Evolutionary conservation across 805 yeast genomes (phyloP).

Genomic region (Ogataea nonfermentans): DNA sequence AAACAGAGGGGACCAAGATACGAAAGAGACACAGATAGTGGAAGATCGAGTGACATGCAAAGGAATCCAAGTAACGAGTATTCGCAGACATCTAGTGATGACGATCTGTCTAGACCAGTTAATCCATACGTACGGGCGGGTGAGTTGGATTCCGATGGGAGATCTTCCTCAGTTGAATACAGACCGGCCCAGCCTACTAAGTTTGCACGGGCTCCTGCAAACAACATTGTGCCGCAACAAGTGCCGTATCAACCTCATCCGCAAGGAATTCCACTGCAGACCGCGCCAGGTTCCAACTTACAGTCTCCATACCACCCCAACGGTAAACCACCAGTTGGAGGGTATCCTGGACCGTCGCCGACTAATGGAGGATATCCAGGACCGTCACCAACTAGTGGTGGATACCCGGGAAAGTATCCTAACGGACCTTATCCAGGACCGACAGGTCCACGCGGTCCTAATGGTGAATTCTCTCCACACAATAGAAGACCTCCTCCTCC

Average conservation of each 20-base stretch:
- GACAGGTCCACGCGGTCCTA: background rate
- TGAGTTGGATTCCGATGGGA: background rate
- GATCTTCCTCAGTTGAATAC: conserved; percentile 6
- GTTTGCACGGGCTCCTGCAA: conserved; percentile 26
- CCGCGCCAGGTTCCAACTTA: conserved; percentile 11
- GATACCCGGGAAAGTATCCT: too few species aligned
- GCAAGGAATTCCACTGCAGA: conserved; percentile 5
- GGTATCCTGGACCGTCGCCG: too few species aligned
- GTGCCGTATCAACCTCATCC: conserved; percentile 15
- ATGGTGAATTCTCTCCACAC: conserved; percentile 3
- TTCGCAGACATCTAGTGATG: background rate
- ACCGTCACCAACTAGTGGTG: too few species aligned
- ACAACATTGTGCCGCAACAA: conserved; percentile 26
- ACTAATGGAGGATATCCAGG: background rate
- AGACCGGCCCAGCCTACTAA: conserved; percentile 19
- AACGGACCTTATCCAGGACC: too few species aligned
- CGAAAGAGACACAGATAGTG: background rate
- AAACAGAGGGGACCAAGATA: conserved; percentile 2
- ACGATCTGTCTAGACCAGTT: background rate
- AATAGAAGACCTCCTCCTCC: conserved; percentile 16
- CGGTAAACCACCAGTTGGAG: background rate
- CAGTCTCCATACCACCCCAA: conserved; percentile 19
- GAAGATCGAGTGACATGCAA: background rate
- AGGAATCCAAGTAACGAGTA: background rate
- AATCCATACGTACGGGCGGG: background rate